Evolutionary conservation across 352 stramenopile species (phyloP).

Genomic region (Globisporangium cystogenes): DNA sequence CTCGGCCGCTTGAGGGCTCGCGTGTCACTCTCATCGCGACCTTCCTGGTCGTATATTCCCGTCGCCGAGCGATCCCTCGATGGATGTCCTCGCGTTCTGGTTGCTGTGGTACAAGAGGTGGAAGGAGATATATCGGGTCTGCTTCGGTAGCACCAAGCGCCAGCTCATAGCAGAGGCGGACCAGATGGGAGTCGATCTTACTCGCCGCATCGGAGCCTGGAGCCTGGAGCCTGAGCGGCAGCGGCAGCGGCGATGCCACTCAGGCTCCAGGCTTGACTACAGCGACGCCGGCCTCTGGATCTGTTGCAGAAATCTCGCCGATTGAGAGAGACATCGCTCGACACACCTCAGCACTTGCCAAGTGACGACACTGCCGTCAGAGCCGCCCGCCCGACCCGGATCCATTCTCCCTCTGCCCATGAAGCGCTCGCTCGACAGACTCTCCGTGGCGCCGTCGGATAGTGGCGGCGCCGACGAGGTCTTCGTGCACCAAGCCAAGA

Average conservation of each 20-base stretch:
- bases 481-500: slow-evolving; percentile 13
- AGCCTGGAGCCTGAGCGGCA: neutral
- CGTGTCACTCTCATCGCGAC: too few relatives aligned
- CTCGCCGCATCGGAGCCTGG: neutral
- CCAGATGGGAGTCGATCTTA: neutral
- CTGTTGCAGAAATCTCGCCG: slow-evolving; percentile 9
- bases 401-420: slow-evolving; percentile 12
- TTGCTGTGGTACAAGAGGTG: neutral
- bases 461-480: slow-evolving; percentile 6
- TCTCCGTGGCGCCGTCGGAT: slow-evolving; percentile 12
- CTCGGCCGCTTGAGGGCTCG: too few relatives aligned
- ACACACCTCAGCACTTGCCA: slow-evolving; percentile 6
- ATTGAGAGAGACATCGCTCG: neutral
- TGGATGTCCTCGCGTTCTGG: too few relatives aligned
- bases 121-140: neutral
- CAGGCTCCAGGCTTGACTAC: slow-evolving; percentile 2
- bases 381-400: too few relatives aligned
- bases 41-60: too few relatives aligned
- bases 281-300: neutral
- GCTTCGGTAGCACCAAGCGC: too few relatives aligned
- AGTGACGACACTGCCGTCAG: slow-evolving; percentile 4
- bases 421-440: slow-evolving; percentile 44
- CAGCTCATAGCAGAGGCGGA: neutral
- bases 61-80: too few relatives aligned
- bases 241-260: slow-evolving; percentile 1